These are phyloP conservation scores for Dictyostelium firmibasis DNA, from an alignment of 78 protist genomes.

Conservation along the genomic window DNA sequence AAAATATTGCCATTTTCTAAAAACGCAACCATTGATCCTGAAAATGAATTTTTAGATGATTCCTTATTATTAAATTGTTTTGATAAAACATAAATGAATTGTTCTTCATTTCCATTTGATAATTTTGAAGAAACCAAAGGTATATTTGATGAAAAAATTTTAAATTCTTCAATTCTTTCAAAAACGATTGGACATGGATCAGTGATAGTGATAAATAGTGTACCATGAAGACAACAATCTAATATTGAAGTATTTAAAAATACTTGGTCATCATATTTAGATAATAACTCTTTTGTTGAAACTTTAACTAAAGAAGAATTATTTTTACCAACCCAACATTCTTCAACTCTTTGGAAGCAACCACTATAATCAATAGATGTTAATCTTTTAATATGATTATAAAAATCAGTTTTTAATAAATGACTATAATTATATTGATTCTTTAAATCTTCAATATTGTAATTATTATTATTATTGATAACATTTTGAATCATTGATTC, in stretches of 20 bases:
- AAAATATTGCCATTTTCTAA: background rate
- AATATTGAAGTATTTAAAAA: background rate
- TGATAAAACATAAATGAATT: background rate
- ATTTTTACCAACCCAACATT: background rate
- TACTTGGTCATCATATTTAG: background rate
- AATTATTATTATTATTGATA: background rate
- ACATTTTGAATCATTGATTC: background rate
- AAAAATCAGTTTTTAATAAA: background rate
- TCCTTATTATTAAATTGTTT: background rate
- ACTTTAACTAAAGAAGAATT: background rate
- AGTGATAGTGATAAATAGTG: background rate
- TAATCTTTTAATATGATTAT: background rate
- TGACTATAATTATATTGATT: background rate
- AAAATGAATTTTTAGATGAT: background rate
- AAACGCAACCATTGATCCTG: background rate
- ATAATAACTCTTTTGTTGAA: background rate
- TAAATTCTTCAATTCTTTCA: background rate
- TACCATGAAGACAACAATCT: background rate
- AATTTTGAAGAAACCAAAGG: background rate
- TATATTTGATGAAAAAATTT: background rate
- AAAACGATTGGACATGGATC: background rate
- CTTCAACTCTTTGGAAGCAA: conserved; percentile 8
- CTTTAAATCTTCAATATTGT: background rate
- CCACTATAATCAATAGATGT: background rate
- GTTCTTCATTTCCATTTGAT: background rate